phyloP scores from a whole-genome alignment of 2,329 filamentous ascomycete genomes.

The Sordariomycetes sp. region DNA sequence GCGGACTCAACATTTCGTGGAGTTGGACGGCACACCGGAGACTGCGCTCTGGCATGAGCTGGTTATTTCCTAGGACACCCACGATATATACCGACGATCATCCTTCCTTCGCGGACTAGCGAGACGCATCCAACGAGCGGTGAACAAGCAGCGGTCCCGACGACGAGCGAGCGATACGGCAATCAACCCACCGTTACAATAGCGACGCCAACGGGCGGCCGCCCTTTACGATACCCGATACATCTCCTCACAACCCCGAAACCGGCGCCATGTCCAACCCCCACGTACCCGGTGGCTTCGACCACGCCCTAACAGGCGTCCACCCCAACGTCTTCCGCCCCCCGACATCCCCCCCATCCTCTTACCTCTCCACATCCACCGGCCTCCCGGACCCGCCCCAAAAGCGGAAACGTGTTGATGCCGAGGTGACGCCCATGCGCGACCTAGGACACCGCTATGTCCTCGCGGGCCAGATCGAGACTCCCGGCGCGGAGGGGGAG shows the following conservation, averaged over 20 bases:
- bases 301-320: slow-evolving; percentile 10
- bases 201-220: background rate
- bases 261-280: slow-evolving; percentile 16
- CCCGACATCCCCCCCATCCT: slow-evolving; percentile 24
- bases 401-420: slow-evolving; percentile 31
- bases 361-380: slow-evolving; percentile 11
- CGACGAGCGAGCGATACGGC: too few species aligned
- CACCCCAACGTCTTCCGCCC: slow-evolving; percentile 34
- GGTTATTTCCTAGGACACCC: too few species aligned
- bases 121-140: too few species aligned
- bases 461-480: slow-evolving; percentile 39
- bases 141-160: too few species aligned
- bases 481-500: slow-evolving; percentile 8
- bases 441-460: slow-evolving; percentile 22
- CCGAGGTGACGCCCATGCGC: slow-evolving; percentile 6
- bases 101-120: too few species aligned
- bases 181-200: too few species aligned
- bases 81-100: too few species aligned
- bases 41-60: too few species aligned
- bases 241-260: background rate
- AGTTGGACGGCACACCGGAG: too few species aligned
- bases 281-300: slow-evolving; percentile 19
- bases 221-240: background rate
- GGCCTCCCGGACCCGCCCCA: slow-evolving; percentile 10
- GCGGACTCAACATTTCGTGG: too few species aligned